Percentiles rank a stretch among this genome's conserved stretches.
phyloP scores from a whole-genome alignment of 2,329 filamentous ascomycete genomes.

The Colletotrichum melonis region DNA sequence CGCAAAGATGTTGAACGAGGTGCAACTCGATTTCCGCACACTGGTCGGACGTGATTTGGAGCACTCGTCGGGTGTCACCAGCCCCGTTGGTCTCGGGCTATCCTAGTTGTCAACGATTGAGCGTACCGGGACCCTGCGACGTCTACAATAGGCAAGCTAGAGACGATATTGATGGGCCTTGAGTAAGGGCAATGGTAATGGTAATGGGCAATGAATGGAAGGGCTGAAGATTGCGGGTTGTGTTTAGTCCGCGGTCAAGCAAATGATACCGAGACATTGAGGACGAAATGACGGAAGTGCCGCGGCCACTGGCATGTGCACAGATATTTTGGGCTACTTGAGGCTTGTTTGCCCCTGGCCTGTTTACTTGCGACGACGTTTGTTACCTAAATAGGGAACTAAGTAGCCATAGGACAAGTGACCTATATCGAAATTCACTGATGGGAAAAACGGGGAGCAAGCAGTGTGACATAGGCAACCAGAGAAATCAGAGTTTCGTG shows the following conservation, averaged over 20 bases:
- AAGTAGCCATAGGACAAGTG: neutral
- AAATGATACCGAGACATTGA: constrained; percentile 15
- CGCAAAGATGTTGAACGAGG: constrained; percentile 81
- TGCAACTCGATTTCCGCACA: constrained; percentile 89
- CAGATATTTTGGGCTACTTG: neutral
- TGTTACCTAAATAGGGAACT: constrained; percentile 1
- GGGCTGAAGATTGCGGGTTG: neutral
- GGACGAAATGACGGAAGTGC: neutral
- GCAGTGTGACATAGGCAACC: neutral
- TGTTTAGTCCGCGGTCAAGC: neutral
- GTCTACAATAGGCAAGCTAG: neutral
- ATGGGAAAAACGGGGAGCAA: neutral
- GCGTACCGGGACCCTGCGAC: neutral
- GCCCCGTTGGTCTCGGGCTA: constrained; percentile 56
- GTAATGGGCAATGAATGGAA: neutral
- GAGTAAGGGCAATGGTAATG: neutral
- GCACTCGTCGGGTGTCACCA: constrained; percentile 39
- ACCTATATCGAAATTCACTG: neutral
- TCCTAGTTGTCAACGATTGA: constrained; percentile 36
- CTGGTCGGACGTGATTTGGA: constrained; percentile 74
- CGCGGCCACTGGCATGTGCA: constrained; percentile 14
- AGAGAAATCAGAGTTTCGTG: neutral
- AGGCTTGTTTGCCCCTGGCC: constrained; percentile 8
- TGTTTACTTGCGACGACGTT: constrained; percentile 28
- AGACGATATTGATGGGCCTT: neutral